Evolutionary conservation across 2,329 filamentous ascomycete species (phyloP), one percentile per base, ranked within the genome.

Genomic region (Aspergillus glaucus): DNA sequence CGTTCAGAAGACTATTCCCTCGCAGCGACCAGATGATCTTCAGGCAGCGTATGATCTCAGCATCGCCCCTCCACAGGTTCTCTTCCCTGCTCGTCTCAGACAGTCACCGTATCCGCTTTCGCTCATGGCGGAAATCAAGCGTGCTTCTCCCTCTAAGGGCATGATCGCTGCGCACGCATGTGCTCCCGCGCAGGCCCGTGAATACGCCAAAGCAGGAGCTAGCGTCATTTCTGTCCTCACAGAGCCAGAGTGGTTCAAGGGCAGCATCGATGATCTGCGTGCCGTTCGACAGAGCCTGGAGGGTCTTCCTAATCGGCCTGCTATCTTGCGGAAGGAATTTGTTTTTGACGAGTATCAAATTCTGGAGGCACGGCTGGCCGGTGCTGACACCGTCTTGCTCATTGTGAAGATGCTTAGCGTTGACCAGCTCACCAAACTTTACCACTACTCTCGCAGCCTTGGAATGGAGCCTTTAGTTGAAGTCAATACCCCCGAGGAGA

Each of bases 341-440:
- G 84, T 98, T 37, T 98, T 97, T 62, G 91, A 97, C 42, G 90
- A 97, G 66, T 98, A 98, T 65, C 93, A 98, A 68, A 97, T 98
- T 47, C 78, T 98, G 6, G 93, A 98, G 70, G 93, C 91, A 24
- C 81, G 94, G 43, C 74, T 98, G 48, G 90, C 92, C 10, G 93
- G 93, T 55, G 93, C 93, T 6, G 92, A 98, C 68, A 96, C 92
- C 0, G 86, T 98, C 15, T 77, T 98, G 22, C 79, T 98, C 17
- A 98, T 98, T 58, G 93, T 98, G 45, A 98, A 98, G 75, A 98
- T 98, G 93, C 81, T 98, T 9, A 86, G 92, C 51, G 74, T 80
- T 22, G 81, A 82, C 24, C 77, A 87, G 3, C 77, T 98, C 28
- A 82, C 83, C 50, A 79, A 81, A 41, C 76, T 98, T 9, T 98